Evolutionary conservation across 108 stramenopile species (phyloP).

Genomic region (Heterococcus sp.): DNA sequence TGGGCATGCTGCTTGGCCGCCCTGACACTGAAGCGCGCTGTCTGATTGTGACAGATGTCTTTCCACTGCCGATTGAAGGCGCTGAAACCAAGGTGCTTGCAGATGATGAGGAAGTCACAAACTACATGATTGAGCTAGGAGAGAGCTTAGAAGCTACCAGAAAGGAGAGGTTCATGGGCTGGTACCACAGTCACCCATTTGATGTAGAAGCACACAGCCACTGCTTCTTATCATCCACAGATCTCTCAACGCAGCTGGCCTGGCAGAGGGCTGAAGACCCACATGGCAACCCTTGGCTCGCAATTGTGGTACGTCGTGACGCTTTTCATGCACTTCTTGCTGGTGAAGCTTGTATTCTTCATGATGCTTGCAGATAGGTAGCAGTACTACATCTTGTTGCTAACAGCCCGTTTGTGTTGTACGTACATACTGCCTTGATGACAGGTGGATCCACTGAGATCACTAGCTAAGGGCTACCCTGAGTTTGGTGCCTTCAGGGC

Average conservation of each 20-base stretch:
- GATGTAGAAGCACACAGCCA: conserved; percentile 81
- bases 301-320: conserved; percentile 72
- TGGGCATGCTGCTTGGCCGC: conserved; percentile 75
- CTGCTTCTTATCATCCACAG: conserved; percentile 89
- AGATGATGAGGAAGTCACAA: conserved; percentile 85
- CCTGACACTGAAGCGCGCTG: conserved; percentile 52
- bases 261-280: conserved; percentile 94
- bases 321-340: too few species aligned
- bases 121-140: conserved; percentile 93
- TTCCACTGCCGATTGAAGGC: conserved; percentile 89
- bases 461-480: conserved; percentile 60
- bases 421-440: too few species aligned
- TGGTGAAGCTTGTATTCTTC: too few species aligned
- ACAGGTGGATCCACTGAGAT: conserved; percentile 43
- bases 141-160: conserved; percentile 82
- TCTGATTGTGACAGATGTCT: conserved; percentile 86
- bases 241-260: conserved; percentile 82
- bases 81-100: conserved; percentile 66
- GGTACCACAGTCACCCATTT: conserved; percentile 98
- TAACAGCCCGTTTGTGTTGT: too few species aligned
- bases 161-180: conserved; percentile 70
- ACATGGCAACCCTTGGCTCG: conserved; percentile 92
- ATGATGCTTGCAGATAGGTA: too few species aligned
- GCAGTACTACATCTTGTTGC: too few species aligned
- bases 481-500: conserved; percentile 93